Conservation (phyloP, 2,329 filamentous ascomycete species). For the Paramyrothecium roridum region DNA sequence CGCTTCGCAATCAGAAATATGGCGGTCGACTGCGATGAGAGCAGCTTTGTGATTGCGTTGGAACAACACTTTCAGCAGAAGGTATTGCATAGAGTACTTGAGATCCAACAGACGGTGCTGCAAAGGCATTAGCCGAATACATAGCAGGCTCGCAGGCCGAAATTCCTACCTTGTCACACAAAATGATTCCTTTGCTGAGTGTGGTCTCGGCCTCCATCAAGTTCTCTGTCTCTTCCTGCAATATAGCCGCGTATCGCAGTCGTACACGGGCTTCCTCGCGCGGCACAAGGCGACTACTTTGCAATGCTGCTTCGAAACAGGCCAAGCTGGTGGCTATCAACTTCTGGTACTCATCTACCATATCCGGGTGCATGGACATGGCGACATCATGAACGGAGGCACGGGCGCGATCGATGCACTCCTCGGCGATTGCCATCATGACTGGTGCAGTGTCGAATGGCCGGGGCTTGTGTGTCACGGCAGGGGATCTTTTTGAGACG, state of each 20-base stretch:
- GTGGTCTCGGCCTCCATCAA: constrained; percentile 69
- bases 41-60: constrained; percentile 70
- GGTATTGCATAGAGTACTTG: constrained; percentile 75
- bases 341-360: constrained; percentile 66
- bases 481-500: constrained; percentile 39
- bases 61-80: constrained; percentile 67
- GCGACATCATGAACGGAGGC: constrained; percentile 44
- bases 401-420: constrained; percentile 69
- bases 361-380: constrained; percentile 31
- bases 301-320: constrained; percentile 68
- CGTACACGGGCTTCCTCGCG: constrained; percentile 67
- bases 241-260: constrained; percentile 66
- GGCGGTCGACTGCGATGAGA: constrained; percentile 66
- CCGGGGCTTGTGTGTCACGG: constrained; percentile 33
- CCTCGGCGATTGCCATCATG: constrained; percentile 70
- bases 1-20: constrained; percentile 66
- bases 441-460: constrained; percentile 54
- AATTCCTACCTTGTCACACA: constrained; percentile 59
- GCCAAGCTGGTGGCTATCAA: constrained; percentile 69
- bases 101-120: constrained; percentile 52
- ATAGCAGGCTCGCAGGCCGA: neutral
- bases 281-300: constrained; percentile 57
- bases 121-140: constrained; percentile 19
- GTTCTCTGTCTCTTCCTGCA: constrained; percentile 76
- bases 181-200: constrained; percentile 66